phyloP scores from a whole-genome alignment of 805 yeast species.

The Cyberlindnera americana region DNA sequence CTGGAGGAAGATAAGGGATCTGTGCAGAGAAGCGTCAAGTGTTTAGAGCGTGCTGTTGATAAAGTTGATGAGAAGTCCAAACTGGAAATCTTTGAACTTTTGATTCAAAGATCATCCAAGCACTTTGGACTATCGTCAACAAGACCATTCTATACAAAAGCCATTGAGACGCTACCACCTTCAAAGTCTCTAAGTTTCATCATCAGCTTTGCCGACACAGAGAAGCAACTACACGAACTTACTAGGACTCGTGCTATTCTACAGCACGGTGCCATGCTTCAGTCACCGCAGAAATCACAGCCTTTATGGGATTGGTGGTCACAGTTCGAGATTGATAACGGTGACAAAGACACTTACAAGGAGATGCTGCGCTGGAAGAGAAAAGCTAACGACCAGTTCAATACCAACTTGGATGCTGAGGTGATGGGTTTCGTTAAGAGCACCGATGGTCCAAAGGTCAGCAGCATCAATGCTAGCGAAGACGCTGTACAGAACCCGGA shows the following conservation, averaged over 20 bases:
- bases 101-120: constrained; percentile 38
- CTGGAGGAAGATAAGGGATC: constrained; percentile 59
- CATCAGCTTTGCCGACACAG: constrained; percentile 54
- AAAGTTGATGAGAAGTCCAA: constrained; percentile 29
- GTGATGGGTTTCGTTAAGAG: constrained; percentile 50
- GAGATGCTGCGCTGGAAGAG: constrained; percentile 67
- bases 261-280: constrained; percentile 47
- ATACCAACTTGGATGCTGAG: constrained; percentile 27
- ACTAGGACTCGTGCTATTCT: constrained; percentile 62
- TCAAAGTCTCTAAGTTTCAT: constrained; percentile 41
- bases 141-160: constrained; percentile 48
- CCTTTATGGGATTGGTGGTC: constrained; percentile 69
- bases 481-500: constrained; percentile 44
- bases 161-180: constrained; percentile 46
- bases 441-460: constrained; percentile 34
- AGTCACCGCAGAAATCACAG: constrained; percentile 32
- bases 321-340: constrained; percentile 65
- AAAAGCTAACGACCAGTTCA: constrained; percentile 29
- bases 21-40: constrained; percentile 43
- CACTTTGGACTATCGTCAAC: constrained; percentile 40
- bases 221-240: constrained; percentile 47
- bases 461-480: constrained; percentile 22
- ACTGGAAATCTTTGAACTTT: constrained; percentile 41
- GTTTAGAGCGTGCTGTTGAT: constrained; percentile 42
- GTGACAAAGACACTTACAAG: constrained; percentile 68